phyloP scores from a whole-genome alignment of 148 eudicot species.

The Rhododendron simsii region DNA sequence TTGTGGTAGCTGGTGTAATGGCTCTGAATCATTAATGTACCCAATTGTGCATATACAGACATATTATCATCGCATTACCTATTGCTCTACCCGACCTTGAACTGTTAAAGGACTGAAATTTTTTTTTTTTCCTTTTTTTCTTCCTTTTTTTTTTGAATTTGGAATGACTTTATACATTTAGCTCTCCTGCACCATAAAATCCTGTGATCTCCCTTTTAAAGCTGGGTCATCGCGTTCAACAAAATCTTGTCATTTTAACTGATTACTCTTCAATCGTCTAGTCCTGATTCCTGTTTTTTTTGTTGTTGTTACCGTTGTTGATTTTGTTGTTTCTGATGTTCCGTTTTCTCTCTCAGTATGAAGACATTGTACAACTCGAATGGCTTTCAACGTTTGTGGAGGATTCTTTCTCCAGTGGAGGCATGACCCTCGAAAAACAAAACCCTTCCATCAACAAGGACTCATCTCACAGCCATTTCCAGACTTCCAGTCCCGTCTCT shows the following conservation, averaged over 20 bases:
- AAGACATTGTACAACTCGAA: constrained; percentile 83
- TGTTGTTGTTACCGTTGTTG: neutral
- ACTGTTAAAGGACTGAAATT: no score
- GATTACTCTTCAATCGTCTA: neutral
- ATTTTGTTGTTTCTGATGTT: neutral
- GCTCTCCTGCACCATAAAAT: neutral
- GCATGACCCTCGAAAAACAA: constrained; percentile 49
- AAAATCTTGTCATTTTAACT: neutral
- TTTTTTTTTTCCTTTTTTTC: no score
- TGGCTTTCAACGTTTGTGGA: constrained; percentile 92
- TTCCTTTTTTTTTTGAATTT: no score
- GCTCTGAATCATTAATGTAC: no score
- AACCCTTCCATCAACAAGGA: constrained; percentile 23
- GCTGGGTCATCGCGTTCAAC: neutral
- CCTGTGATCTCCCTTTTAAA: neutral
- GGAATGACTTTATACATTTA: neutral
- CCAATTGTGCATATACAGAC: no score
- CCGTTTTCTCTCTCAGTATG: constrained; percentile 44
- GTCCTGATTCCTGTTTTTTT: neutral
- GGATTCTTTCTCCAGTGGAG: constrained; percentile 74
- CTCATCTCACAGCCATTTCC: constrained; percentile 41
- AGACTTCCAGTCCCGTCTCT: constrained; percentile 67
- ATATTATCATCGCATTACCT: no score
- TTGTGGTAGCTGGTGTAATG: neutral
- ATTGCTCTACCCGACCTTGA: no score